These are phyloP conservation scores for Epichloe bromicola DNA, from an alignment of 2,329 filamentous ascomycete genomes.

Conservation along the genomic window DNA sequence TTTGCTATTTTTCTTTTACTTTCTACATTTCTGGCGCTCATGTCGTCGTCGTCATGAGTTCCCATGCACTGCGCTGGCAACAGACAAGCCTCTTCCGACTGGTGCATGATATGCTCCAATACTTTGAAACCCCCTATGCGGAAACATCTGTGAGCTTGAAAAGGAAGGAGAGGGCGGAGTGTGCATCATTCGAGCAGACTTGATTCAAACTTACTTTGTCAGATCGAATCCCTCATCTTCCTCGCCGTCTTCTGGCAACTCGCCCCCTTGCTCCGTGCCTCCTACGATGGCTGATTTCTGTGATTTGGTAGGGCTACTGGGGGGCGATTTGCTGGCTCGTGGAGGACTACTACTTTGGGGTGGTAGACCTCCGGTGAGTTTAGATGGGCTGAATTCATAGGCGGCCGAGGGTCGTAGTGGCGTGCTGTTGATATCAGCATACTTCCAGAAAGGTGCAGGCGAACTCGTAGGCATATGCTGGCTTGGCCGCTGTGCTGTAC, in stretches of 20 bases:
- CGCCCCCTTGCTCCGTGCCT: slow-evolving; percentile 10
- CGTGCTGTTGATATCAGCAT: slow-evolving; percentile 63
- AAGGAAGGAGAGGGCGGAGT: neutral
- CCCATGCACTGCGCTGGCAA: slow-evolving; percentile 27
- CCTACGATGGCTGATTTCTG: slow-evolving; percentile 18
- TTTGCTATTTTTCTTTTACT: neutral
- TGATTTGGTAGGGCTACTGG: slow-evolving; percentile 36
- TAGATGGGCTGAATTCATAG: slow-evolving; percentile 48
- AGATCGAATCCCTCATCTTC: slow-evolving; percentile 46
- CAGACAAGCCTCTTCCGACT: slow-evolving; percentile 31
- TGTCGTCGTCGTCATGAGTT: slow-evolving; percentile 12
- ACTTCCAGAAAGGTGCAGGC: slow-evolving; percentile 82
- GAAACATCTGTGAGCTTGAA: slow-evolving; percentile 11
- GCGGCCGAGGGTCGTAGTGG: slow-evolving; percentile 40
- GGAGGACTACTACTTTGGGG: slow-evolving; percentile 48
- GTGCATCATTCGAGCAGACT: neutral
- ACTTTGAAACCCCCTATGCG: slow-evolving; percentile 50
- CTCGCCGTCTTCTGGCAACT: slow-evolving; percentile 19
- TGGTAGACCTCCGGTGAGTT: slow-evolving; percentile 27
- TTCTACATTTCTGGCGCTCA: neutral
- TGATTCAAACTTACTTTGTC: slow-evolving; percentile 34
- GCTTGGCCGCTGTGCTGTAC: slow-evolving; percentile 67
- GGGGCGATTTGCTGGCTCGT: slow-evolving; percentile 36
- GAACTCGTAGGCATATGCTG: slow-evolving; percentile 79
- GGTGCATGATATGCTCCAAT: slow-evolving; percentile 50